A percentile compares a stretch with the other conserved stretches of the same genome.
These are phyloP conservation scores for Primulina eburnea DNA, from an alignment of 257 asterid genomes.

Conservation along the genomic window DNA sequence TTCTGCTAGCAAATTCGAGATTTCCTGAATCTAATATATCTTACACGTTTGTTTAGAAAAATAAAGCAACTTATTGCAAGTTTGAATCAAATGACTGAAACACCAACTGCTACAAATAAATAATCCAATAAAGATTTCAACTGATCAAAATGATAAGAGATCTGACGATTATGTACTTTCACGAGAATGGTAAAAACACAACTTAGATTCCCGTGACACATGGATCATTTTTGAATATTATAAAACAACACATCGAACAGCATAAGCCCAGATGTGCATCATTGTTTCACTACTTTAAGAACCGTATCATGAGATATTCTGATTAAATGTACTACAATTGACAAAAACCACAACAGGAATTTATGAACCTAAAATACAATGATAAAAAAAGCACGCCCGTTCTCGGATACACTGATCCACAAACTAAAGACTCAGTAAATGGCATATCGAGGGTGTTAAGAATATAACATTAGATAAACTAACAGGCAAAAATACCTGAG, in stretches of 20 bases:
- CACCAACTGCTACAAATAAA: conserved; percentile 7
- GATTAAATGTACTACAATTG: background rate
- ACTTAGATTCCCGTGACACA: background rate
- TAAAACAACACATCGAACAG: background rate
- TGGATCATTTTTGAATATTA: background rate
- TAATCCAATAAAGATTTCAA: background rate
- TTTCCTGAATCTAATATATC: background rate
- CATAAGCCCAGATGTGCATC: background rate
- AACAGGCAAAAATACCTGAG: conserved; percentile 5
- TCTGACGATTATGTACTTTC: background rate
- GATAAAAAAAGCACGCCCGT: background rate
- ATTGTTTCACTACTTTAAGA: conserved; percentile 1
- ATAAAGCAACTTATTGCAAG: conserved; percentile 1
- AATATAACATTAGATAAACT: background rate
- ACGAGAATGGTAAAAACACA: conserved; percentile 9
- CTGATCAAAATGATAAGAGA: conserved; percentile 2
- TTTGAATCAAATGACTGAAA: background rate
- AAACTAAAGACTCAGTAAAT: no score
- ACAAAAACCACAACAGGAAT: conserved; percentile 3
- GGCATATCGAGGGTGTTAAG: conserved; percentile 8
- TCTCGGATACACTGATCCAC: background rate
- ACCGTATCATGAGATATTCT: background rate
- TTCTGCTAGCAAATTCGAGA: conserved; percentile 8
- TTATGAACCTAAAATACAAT: background rate
- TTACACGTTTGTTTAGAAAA: background rate